phyloP scores from a whole-genome alignment of 2,329 filamentous ascomycete genomes.

The Ceratocystis papillata region DNA sequence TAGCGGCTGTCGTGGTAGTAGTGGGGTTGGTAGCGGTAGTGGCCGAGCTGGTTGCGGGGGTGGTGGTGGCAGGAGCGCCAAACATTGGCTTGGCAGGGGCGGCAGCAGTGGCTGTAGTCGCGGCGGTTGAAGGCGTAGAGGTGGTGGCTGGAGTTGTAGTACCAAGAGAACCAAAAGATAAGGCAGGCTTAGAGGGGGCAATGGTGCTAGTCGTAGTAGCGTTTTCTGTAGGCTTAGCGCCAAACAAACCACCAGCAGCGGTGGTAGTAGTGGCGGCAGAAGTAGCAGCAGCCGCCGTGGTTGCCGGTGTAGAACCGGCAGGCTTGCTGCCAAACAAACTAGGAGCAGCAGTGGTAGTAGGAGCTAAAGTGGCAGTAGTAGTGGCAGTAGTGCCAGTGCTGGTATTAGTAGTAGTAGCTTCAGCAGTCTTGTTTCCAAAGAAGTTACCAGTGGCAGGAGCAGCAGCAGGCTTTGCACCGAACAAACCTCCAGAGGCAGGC shows the following conservation, averaged over 20 bases:
- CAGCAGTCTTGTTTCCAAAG: slow-evolving; percentile 22
- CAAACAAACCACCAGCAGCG: slow-evolving; percentile 32
- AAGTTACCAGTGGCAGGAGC: slow-evolving; percentile 27
- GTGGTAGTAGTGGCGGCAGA: neutral
- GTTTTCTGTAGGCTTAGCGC: slow-evolving; percentile 34
- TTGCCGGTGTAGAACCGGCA: slow-evolving; percentile 15
- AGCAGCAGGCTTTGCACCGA: slow-evolving; percentile 27
- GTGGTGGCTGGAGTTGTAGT: slow-evolving; percentile 30
- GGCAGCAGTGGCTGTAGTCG: slow-evolving; percentile 11
- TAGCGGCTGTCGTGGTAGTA: slow-evolving; percentile 28
- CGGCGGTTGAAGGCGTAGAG: slow-evolving; percentile 10
- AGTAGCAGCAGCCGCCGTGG: neutral
- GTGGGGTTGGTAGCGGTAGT: slow-evolving; percentile 7
- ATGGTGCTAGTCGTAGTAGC: slow-evolving; percentile 28
- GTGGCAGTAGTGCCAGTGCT: slow-evolving; percentile 30
- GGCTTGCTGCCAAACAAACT: slow-evolving; percentile 26
- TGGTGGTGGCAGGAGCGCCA: slow-evolving; percentile 19
- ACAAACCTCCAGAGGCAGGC: slow-evolving; percentile 26
- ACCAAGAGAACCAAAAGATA: slow-evolving; percentile 36
- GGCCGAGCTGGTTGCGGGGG: slow-evolving; percentile 25
- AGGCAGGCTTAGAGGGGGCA: slow-evolving; percentile 21
- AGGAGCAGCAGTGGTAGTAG: slow-evolving; percentile 14
- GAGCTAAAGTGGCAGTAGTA: slow-evolving; percentile 30
- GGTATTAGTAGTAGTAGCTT: slow-evolving; percentile 26
- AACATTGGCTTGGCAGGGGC: slow-evolving; percentile 22